Percentiles rank a stretch among this genome's conserved stretches.
Conservation (phyloP, 2,329 filamentous ascomycete genomes). For the Claviceps quebecensis region DNA sequence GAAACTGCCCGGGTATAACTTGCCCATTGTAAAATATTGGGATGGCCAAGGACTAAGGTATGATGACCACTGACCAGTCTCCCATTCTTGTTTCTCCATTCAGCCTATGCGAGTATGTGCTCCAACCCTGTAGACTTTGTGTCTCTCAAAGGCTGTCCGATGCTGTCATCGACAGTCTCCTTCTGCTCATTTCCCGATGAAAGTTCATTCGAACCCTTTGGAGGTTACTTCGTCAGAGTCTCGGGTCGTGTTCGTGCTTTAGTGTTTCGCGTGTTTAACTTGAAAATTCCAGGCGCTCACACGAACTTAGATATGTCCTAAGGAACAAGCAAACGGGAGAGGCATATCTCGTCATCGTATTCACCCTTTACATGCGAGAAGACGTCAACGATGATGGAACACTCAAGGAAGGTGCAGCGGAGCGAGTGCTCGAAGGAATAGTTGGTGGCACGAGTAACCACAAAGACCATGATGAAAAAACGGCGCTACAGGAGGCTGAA, state of each 20-base stretch:
- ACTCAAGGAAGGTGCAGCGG: conserved; percentile 29
- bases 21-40: conserved; percentile 66
- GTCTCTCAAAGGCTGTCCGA: not conserved
- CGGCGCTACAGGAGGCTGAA: conserved; percentile 24
- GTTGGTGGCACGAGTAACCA: conserved; percentile 10
- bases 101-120: conserved; percentile 1
- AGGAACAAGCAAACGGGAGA: conserved; percentile 63
- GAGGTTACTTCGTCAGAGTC: conserved; percentile 3
- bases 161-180: not conserved
- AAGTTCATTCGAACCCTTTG: too few relatives aligned
- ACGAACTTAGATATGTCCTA: conserved; percentile 81
- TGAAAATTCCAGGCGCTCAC: conserved; percentile 46
- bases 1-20: conserved; percentile 55
- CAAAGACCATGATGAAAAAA: conserved; percentile 19
- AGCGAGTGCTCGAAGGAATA: conserved; percentile 11
- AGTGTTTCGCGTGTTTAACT: conserved; percentile 7
- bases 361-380: conserved; percentile 60
- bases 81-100: not conserved
- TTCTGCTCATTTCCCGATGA: not conserved
- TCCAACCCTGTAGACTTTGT: not conserved
- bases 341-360: conserved; percentile 68
- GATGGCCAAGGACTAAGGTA: conserved; percentile 66
- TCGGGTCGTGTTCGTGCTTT: not conserved
- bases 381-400: conserved; percentile 46
- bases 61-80: conserved; percentile 15